A percentile compares a stretch with the other conserved stretches of the same genome.
These are phyloP conservation scores for Pseudozyma flocculosa DNA, from an alignment of 1,284 basidiomycete species.

Conservation along the genomic window DNA sequence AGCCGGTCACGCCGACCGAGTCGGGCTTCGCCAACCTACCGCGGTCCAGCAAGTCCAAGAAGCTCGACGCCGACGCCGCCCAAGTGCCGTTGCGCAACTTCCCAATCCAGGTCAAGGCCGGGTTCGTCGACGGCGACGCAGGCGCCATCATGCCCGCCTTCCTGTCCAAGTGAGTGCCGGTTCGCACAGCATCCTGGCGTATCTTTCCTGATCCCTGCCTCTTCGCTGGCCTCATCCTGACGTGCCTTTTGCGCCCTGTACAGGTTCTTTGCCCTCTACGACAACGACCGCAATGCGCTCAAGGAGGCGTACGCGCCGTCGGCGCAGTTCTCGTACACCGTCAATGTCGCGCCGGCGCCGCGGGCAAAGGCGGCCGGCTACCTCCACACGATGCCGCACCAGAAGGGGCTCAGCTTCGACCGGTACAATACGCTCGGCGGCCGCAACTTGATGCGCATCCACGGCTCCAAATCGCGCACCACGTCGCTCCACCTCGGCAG, in stretches of 20 bases:
- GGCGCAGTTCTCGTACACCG: constrained; percentile 84
- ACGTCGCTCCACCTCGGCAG: constrained; percentile 67
- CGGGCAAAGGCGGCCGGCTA: constrained; percentile 61
- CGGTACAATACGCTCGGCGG: constrained; percentile 63
- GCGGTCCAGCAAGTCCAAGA: constrained; percentile 59
- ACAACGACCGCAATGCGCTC: constrained; percentile 71
- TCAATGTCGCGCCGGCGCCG: constrained; percentile 79
- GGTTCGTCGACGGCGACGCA: constrained; percentile 72
- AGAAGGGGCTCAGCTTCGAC: constrained; percentile 74
- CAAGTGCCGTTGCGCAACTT: constrained; percentile 62
- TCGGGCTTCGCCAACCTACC: constrained; percentile 72
- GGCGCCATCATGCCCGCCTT: constrained; percentile 70
- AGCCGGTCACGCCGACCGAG: constrained; percentile 66
- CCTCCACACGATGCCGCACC: constrained; percentile 68
- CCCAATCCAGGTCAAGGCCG: constrained; percentile 70
- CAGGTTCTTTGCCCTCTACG: constrained; percentile 71
- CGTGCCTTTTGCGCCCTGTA: too few species aligned
- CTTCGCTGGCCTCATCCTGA: too few species aligned
- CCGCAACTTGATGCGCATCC: constrained; percentile 54
- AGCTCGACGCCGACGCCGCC: constrained; percentile 41
- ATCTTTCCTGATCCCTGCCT: too few species aligned
- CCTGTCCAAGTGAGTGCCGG: constrained; percentile 70
- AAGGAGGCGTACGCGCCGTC: constrained; percentile 75
- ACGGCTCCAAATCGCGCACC: constrained; percentile 32
- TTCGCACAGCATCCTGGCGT: too few species aligned